A percentile compares a stretch with the other conserved stretches of the same genome.
Evolutionary conservation across 2,329 filamentous ascomycete genomes (phyloP).

Genomic region (Paecilomyces sp.): DNA sequence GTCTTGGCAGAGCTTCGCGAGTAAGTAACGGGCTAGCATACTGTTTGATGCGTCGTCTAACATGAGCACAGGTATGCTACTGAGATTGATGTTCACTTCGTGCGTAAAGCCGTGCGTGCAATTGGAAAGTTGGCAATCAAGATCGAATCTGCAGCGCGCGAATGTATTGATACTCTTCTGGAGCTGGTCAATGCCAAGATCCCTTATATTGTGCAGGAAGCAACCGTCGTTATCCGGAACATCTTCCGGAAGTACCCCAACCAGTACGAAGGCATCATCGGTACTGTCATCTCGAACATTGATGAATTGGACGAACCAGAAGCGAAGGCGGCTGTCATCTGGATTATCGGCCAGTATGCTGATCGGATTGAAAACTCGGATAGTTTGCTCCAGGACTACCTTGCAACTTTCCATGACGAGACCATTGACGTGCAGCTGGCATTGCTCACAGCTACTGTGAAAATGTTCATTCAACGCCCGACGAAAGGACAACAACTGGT

Average conservation of each 20-base stretch:
- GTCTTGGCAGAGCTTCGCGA: slow-evolving; percentile 90
- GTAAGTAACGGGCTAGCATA: slow-evolving; percentile 37
- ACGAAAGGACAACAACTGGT: slow-evolving; percentile 92
- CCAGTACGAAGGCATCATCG: slow-evolving; percentile 96
- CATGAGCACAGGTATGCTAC: slow-evolving; percentile 62
- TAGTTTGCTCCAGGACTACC: slow-evolving; percentile 84
- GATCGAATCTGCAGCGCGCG: slow-evolving; percentile 84
- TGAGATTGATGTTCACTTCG: slow-evolving; percentile 97
- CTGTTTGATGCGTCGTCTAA: neutral
- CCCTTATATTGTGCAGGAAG: slow-evolving; percentile 97
- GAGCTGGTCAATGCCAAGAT: slow-evolving; percentile 97
- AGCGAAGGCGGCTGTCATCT: slow-evolving; percentile 97
- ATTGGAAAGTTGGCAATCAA: slow-evolving; percentile 99
- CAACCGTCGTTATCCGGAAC: slow-evolving; percentile 95
- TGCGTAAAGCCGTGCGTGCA: slow-evolving; percentile 91
- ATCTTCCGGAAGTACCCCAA: slow-evolving; percentile 99
- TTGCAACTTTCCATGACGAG: slow-evolving; percentile 90
- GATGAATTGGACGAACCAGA: slow-evolving; percentile 96
- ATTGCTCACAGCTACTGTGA: slow-evolving; percentile 90
- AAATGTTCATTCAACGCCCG: slow-evolving; percentile 93
- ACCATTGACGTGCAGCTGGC: slow-evolving; percentile 93
- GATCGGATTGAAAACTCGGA: slow-evolving; percentile 97
- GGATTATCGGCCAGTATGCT: slow-evolving; percentile 98
- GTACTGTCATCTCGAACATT: slow-evolving; percentile 88
- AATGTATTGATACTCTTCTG: slow-evolving; percentile 87